phyloP scores from a whole-genome alignment of 805 yeast genomes.

The Debaryomyces castellii region DNA sequence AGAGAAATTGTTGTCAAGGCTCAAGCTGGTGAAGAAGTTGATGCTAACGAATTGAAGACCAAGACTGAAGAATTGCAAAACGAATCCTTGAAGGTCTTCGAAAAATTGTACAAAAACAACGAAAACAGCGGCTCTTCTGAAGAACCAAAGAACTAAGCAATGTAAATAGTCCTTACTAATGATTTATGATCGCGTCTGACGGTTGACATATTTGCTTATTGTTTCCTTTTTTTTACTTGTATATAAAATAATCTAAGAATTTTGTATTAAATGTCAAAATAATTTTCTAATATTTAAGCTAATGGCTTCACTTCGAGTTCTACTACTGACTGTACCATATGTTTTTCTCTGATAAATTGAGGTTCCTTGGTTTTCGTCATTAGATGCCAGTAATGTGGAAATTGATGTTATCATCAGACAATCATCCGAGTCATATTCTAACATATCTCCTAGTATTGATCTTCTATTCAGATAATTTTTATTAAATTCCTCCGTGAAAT shows the following conservation, averaged over 20 bases:
- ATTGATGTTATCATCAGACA: not conserved
- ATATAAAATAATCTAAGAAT: not conserved
- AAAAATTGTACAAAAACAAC: conserved; percentile 50
- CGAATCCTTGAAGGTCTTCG: conserved; percentile 73
- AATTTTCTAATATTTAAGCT: not conserved
- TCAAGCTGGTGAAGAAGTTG: conserved; percentile 61
- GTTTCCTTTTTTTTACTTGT: not conserved
- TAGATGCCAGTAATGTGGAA: not conserved
- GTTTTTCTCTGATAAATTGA: not conserved
- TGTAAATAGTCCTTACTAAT: conserved; percentile 1
- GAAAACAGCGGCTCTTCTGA: conserved; percentile 19
- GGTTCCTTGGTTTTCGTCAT: not conserved
- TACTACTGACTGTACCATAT: not conserved
- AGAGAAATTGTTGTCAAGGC: conserved; percentile 69
- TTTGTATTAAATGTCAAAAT: not conserved
- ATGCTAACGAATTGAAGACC: conserved; percentile 62
- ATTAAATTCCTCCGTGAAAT: conserved; percentile 23
- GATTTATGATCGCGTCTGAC: not conserved
- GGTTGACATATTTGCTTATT: not conserved
- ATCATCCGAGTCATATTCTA: conserved; percentile 32
- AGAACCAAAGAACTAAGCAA: conserved; percentile 27
- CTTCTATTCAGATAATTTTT: conserved; percentile 30
- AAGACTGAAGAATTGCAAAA: conserved; percentile 75
- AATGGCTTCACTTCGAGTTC: not conserved
- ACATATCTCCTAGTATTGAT: conserved; percentile 45